Base-by-base conservation (phyloP, 2,329 filamentous ascomycete genomes). In the Verticillium tricorpus region DNA sequence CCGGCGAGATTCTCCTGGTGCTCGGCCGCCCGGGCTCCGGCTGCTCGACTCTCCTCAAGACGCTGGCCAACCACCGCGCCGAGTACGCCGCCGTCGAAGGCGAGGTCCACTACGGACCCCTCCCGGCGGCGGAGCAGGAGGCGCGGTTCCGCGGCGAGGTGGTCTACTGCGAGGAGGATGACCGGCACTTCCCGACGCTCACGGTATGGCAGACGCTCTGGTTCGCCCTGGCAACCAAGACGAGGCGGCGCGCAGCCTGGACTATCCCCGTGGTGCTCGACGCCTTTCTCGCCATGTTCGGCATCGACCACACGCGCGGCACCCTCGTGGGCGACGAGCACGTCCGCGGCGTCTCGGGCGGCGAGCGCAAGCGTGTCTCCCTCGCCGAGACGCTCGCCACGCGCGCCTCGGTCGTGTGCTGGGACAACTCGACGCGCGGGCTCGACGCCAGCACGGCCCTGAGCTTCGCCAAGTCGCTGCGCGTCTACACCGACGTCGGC, bases 351-450 rank as follows among this genome's bases (percentile, higher is more conserved):
- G 88, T 94, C 0, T 91, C 88, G 56, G 91, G 91, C 68, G 91
- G 91, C 62, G 91, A 95, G 76, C 79, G 91, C 40, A 94, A 93
- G 73, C 88, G 91, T 69, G 90, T 92, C 9, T 89, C 87, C 25
- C 92, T 94, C 65, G 89, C 89, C 1, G 91, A 94, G 74, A 91
- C 89, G 0, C 76, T 94, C 25, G 88, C 89, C 5, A 89, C 89
- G 7, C 89, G 90, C 72, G 87, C 87, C 0, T 87, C 88, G 0
- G 87, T 93, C 1, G 86, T 90, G 37, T 89, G 87, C 65, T 93
- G 89, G 89, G 91, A 94, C 67, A 94, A 94, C 72, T 89, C 85
- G 0, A 94, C 90, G 0, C 81, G 91, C 57, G 91, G 91, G n/a
- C 78, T 94, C 0, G 91, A 95, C 70, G 88, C 90, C 1, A 90